Conservation (phyloP, 2,329 filamentous ascomycete species). For the Pseudogymnoascus sp. region DNA sequence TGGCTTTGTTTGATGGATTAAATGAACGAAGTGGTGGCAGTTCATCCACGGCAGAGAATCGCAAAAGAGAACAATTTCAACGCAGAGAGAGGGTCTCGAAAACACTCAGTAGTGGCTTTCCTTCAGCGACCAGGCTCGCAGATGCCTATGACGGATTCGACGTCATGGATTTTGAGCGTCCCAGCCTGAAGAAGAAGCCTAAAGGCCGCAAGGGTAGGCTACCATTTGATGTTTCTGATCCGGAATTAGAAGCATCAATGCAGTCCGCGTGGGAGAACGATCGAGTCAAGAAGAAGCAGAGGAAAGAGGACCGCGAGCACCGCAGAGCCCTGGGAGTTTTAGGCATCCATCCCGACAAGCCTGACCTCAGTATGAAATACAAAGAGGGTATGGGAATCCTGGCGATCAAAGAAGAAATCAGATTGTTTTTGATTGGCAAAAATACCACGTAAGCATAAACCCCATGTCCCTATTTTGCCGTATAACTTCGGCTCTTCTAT, state of each 20-base stretch:
- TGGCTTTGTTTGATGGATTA: constrained; percentile 47
- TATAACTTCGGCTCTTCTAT: constrained; percentile 5
- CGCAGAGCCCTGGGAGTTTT: constrained; percentile 59
- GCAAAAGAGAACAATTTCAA: constrained; percentile 8
- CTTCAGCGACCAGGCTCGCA: constrained; percentile 47
- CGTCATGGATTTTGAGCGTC: constrained; percentile 73
- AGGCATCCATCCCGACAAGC: constrained; percentile 36
- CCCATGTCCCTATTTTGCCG: constrained; percentile 14
- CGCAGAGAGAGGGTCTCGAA: constrained; percentile 20
- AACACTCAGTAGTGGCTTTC: constrained; percentile 35
- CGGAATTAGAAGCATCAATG: constrained; percentile 56
- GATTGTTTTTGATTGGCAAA: constrained; percentile 57
- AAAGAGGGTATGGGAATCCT: constrained; percentile 61
- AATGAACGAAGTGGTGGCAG: constrained; percentile 24
- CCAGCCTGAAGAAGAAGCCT: constrained; percentile 55
- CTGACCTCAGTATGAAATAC: constrained; percentile 61
- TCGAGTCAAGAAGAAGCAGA: constrained; percentile 60
- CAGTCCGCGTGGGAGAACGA: constrained; percentile 58
- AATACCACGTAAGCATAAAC: constrained; percentile 49
- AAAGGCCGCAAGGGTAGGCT: constrained; percentile 53
- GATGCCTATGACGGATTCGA: constrained; percentile 61
- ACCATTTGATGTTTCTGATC: constrained; percentile 51
- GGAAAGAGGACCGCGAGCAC: constrained; percentile 63
- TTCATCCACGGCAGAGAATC: not conserved
- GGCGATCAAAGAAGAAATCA: constrained; percentile 66